A percentile compares a stretch with the other conserved stretches of the same genome.
phyloP scores from a whole-genome alignment of 495 filamentous ascomycete species.

The Penicillium fimorum region DNA sequence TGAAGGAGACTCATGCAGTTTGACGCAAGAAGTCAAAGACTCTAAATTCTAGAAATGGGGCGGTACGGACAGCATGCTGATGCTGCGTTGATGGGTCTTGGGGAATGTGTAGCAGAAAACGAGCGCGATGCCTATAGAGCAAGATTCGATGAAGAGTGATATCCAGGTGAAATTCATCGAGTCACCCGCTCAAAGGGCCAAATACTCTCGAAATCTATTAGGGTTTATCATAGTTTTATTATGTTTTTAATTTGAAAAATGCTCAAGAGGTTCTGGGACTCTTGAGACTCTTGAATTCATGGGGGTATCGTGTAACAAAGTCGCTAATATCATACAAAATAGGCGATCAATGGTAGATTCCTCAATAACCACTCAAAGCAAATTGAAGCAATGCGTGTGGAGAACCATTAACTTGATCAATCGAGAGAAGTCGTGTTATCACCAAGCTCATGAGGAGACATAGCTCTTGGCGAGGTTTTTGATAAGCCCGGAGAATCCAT shows the following conservation, averaged over 20 bases:
- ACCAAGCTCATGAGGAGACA: slow-evolving; percentile 11
- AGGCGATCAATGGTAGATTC: background rate
- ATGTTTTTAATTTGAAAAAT: background rate
- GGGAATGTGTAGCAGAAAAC: background rate
- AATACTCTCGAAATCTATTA: background rate
- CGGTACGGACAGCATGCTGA: background rate
- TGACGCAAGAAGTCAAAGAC: background rate
- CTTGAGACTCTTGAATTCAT: background rate
- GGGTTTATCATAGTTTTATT: background rate
- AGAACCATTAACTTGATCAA: background rate
- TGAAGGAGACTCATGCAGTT: background rate
- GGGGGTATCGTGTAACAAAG: slow-evolving; percentile 9
- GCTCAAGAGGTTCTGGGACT: background rate
- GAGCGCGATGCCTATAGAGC: background rate
- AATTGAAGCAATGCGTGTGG: background rate
- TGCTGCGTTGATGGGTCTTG: background rate
- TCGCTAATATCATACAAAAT: slow-evolving; percentile 12
- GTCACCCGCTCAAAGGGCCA: background rate
- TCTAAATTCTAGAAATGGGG: background rate
- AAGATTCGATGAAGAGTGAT: too few relatives aligned
- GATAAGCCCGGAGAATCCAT: slow-evolving; percentile 9
- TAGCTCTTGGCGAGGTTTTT: slow-evolving; percentile 9
- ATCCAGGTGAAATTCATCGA: background rate
- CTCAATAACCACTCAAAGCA: background rate
- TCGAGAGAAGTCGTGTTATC: background rate